A percentile compares a stretch with the other conserved stretches of the same genome.
Conservation (phyloP, 2,329 filamentous ascomycete genomes). For the Colletotrichum ledebouriae region DNA sequence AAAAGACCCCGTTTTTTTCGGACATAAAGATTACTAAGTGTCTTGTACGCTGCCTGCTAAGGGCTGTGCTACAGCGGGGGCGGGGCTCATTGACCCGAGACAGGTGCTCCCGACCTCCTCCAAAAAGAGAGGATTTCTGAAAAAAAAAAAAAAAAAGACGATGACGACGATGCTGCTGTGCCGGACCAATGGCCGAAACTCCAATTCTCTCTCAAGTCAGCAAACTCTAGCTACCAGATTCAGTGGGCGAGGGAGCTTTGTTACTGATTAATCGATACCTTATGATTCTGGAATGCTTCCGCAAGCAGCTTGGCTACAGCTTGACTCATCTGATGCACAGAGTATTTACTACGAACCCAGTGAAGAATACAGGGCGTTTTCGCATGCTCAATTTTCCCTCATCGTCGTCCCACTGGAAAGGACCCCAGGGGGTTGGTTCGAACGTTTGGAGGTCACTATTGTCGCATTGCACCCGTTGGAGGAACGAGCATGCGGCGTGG, state of each 20-base stretch:
- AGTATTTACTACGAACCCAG: background rate
- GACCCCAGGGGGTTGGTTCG: conserved; percentile 8
- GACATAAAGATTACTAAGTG: too few species aligned
- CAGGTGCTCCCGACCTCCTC: conserved; percentile 21
- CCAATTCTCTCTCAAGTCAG: conserved; percentile 19
- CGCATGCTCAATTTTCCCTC: conserved; percentile 17
- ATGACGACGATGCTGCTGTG: background rate
- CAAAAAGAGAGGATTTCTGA: background rate
- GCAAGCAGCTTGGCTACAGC: background rate
- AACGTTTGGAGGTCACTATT: conserved; percentile 18
- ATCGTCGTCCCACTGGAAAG: conserved; percentile 19
- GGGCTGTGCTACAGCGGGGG: conserved; percentile 28
- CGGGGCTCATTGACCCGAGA: conserved; percentile 34
- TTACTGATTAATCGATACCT: too few species aligned
- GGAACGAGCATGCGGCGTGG: conserved; percentile 24
- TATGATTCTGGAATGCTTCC: background rate
- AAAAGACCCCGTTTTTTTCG: too few species aligned
- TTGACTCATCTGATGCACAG: too few species aligned
- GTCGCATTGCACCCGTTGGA: conserved; percentile 24
- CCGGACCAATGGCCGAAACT: conserved; percentile 34
- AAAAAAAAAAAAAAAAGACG: background rate
- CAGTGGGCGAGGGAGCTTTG: conserved; percentile 19
- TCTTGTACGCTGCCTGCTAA: conserved; percentile 6
- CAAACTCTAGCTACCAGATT: conserved; percentile 21
- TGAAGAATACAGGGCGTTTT: conserved; percentile 1